phyloP scores from a whole-genome alignment of 2,329 filamentous ascomycete species.

The Daldinia eschscholtzii region DNA sequence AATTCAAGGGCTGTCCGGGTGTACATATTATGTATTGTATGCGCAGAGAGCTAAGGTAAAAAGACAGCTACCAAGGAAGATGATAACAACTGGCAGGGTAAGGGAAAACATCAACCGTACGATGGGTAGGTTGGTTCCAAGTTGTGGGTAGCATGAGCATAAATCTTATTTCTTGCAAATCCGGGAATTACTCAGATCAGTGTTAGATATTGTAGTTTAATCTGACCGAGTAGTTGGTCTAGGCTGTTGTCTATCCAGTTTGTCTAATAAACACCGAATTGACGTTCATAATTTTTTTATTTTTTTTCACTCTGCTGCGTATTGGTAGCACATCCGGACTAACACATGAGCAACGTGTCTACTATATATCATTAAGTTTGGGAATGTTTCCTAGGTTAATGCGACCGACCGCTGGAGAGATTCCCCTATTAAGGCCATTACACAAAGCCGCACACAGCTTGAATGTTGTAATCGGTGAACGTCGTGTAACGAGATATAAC shows the following conservation, averaged over 20 bases:
- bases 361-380: conserved; percentile 12
- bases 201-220: conserved; percentile 27
- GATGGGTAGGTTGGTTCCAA: conserved; percentile 24
- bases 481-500: conserved; percentile 38
- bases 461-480: conserved; percentile 15
- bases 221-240: conserved; percentile 23
- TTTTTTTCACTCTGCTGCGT: conserved; percentile 11
- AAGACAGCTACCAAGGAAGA: background rate
- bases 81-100: conserved; percentile 21
- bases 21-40: background rate
- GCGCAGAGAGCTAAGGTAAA: conserved; percentile 15
- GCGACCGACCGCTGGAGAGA: conserved; percentile 31
- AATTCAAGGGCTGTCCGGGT: background rate
- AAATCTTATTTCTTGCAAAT: conserved; percentile 25
- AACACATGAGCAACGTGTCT: conserved; percentile 16
- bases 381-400: conserved; percentile 21
- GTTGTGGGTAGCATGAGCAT: conserved; percentile 23
- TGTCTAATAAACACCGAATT: conserved; percentile 7
- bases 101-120: conserved; percentile 32
- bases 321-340: conserved; percentile 24
- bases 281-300: background rate
- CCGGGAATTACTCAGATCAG: conserved; percentile 18
- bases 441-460: conserved; percentile 26
- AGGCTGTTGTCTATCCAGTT: conserved; percentile 14
- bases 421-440: conserved; percentile 27